A percentile compares a stretch with the other conserved stretches of the same genome.
Evolutionary conservation across 2,329 filamentous ascomycete genomes (phyloP).

Genomic region (Cadophora luteo-olivacea): DNA sequence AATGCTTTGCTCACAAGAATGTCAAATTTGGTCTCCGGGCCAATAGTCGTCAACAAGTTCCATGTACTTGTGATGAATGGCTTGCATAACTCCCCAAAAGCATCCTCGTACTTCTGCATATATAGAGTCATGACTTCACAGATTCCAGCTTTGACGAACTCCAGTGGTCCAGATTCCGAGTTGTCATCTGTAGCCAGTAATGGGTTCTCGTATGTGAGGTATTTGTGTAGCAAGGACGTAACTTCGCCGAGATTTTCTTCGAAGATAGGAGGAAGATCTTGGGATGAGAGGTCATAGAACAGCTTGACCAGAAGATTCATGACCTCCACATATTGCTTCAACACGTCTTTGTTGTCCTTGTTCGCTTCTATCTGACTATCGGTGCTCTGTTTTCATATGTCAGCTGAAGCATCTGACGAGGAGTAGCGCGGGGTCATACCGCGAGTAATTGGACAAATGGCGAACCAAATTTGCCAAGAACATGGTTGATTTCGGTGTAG

Average conservation of each 20-base stretch:
- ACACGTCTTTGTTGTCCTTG: constrained; percentile 73
- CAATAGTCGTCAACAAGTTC: constrained; percentile 86
- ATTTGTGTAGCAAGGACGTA: constrained; percentile 85
- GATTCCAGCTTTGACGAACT: constrained; percentile 90
- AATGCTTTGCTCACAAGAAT: constrained; percentile 92
- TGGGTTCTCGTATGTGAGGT: constrained; percentile 88
- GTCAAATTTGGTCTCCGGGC: constrained; percentile 90
- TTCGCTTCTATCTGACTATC: constrained; percentile 77
- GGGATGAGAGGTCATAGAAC: constrained; percentile 95
- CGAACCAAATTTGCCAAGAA: constrained; percentile 81
- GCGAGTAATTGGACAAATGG: constrained; percentile 84
- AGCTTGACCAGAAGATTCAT: constrained; percentile 90
- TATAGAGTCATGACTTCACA: constrained; percentile 91
- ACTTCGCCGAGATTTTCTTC: constrained; percentile 85
- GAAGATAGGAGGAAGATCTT: constrained; percentile 93
- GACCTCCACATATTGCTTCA: constrained; percentile 82
- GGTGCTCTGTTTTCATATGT: constrained; percentile 56
- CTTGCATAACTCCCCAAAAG: constrained; percentile 79
- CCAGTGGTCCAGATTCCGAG: constrained; percentile 82
- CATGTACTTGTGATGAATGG: constrained; percentile 91
- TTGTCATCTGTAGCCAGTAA: constrained; percentile 86
- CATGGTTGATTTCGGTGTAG: constrained; percentile 96
- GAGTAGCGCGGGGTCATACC: constrained; percentile 53
- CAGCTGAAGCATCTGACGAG: neutral
- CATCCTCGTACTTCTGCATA: constrained; percentile 94